phyloP scores from a whole-genome alignment of 805 yeast genomes.

The Torulaspora maleeae region DNA sequence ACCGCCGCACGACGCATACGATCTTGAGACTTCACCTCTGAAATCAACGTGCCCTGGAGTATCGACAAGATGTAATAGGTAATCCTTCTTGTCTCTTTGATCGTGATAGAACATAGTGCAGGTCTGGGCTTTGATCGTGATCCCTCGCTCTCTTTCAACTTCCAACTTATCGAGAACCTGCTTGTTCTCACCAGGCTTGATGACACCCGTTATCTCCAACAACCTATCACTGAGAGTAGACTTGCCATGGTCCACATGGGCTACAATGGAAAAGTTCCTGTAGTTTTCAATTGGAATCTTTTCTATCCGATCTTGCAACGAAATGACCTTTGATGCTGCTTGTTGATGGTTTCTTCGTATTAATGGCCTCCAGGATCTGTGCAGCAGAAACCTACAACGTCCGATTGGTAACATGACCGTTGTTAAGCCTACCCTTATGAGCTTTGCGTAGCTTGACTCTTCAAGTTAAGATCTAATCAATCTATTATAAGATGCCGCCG shows the following conservation, averaged over 20 bases:
- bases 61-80: conserved; percentile 83
- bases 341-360: conserved; percentile 15
- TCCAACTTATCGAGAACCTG: conserved; percentile 89
- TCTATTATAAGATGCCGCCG: conserved; percentile 1
- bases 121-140: conserved; percentile 95
- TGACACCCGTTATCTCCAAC: conserved; percentile 84
- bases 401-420: conserved; percentile 3
- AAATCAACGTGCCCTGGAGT: conserved; percentile 99
- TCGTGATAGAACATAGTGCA: conserved; percentile 83
- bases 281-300: conserved; percentile 77
- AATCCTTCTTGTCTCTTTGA: conserved; percentile 56
- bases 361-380: conserved; percentile 13
- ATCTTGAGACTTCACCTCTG: conserved; percentile 78
- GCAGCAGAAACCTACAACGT: conserved; percentile 3
- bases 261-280: conserved; percentile 89
- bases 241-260: conserved; percentile 89
- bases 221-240: conserved; percentile 86
- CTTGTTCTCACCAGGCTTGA: conserved; percentile 65
- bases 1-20: conserved; percentile 95
- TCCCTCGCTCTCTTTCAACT: conserved; percentile 94
- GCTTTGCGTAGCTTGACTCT: background rate
- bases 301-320: conserved; percentile 56
- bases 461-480: background rate
- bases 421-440: background rate
- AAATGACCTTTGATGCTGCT: conserved; percentile 7